Evolutionary conservation across 1,284 basidiomycete species (phyloP).

Genomic region (Thecaphora thlaspeos): DNA sequence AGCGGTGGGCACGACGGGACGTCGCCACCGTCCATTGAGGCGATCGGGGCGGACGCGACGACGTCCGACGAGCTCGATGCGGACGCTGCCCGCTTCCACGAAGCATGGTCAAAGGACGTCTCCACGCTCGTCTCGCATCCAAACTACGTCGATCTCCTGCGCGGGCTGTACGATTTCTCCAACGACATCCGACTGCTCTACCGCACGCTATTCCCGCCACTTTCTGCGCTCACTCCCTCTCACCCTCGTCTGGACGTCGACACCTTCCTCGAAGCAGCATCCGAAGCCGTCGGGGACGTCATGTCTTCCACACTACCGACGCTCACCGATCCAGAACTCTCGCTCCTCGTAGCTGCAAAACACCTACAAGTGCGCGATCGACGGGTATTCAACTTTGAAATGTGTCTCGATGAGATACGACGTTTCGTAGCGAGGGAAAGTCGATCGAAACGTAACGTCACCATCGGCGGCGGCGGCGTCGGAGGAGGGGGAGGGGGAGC

Average conservation of each 20-base stretch:
- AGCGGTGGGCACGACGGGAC: neutral
- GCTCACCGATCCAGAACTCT: conserved; percentile 46
- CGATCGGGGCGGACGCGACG: too few relatives aligned
- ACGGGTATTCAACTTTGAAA: conserved; percentile 55
- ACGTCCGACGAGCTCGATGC: neutral
- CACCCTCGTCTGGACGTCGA: conserved; percentile 8
- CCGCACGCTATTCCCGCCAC: conserved; percentile 11
- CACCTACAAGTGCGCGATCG: conserved; percentile 47
- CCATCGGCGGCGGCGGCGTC: too few relatives aligned
- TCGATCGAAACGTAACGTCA: conserved; percentile 10
- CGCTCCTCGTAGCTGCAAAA: conserved; percentile 48
- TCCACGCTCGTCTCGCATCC: conserved; percentile 11
- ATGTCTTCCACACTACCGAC: conserved; percentile 15
- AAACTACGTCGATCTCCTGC: conserved; percentile 18
- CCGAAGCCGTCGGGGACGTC: conserved; percentile 13
- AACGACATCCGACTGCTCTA: conserved; percentile 40
- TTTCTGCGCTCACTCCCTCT: conserved; percentile 7
- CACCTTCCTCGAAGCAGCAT: conserved; percentile 12
- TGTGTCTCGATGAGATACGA: conserved; percentile 45
- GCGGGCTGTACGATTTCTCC: conserved; percentile 32
- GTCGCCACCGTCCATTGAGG: neutral
- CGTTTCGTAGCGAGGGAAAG: conserved; percentile 36
- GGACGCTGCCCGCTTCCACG: neutral
- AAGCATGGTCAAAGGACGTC: conserved; percentile 30
- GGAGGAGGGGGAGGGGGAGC: too few relatives aligned